Evolutionary conservation across 164 flowering plant species (phyloP), one percentile per base, ranked within the genome.

Genomic region (Stephania yunnanensis): DNA sequence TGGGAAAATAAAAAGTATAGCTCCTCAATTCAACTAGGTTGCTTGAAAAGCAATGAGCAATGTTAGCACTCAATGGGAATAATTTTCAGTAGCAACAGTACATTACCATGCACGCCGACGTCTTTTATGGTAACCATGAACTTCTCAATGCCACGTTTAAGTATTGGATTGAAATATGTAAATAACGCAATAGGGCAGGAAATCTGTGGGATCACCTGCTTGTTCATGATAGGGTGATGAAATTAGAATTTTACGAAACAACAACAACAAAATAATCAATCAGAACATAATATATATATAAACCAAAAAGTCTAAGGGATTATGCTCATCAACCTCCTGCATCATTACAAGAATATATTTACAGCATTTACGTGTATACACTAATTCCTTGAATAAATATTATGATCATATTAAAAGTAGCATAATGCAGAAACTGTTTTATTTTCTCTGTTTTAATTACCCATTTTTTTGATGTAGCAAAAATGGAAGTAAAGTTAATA

Each of bases 91-190:
- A 46, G 12, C 71, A 74, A 22, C 2, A 44, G 67, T 63, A 69
- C 17, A 75, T 81, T 89, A 92, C 98, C 99, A 75, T 88, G 91
- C 63, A 93, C 81, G 4, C 97, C 96, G 52, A 72, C 84, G 74
- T 88, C 91, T 77, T 81, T 86, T 76, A 92, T 76, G 58, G 81
- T 88, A 75, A 84, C 76, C 94, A 93, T 92, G 80, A 93, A 95
- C 55, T 86, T 88, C 78, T 73, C 92, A 76, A 83, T 72, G 11
- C 99, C 97, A 75, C 93, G 91, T 87, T 87, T 89, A 19, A 92
- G 91, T 76, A 95, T 95, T 64, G 97, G 94, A 75, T 95, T 91
- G 85, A 93, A 93, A 76, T 95, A 95, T 20, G 98, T 65, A 78
- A 93, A 93, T 50, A 95, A 77, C 31, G 97, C 92, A 81, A 95